Evolutionary conservation across 1,139 yeast genomes (phyloP).

Genomic region (Kodamaea derodonti): DNA sequence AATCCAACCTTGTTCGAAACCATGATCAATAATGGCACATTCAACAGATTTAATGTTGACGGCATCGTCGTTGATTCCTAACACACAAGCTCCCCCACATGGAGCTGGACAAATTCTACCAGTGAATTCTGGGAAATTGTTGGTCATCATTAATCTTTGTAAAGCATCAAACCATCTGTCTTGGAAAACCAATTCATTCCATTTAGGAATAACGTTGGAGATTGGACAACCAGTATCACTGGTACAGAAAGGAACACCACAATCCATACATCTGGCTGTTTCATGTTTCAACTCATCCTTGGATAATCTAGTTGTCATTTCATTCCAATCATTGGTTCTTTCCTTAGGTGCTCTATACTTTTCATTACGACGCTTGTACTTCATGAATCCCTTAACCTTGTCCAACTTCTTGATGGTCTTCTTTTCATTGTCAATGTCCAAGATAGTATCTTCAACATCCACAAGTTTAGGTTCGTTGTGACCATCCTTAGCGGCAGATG

Average conservation of each 20-base stretch:
- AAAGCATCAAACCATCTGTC: conserved; percentile 95
- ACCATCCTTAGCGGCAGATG: conserved; percentile 36
- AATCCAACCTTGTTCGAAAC: conserved; percentile 96
- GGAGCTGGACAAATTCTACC: conserved; percentile 99
- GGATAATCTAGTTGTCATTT: conserved; percentile 75
- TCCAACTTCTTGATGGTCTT: conserved; percentile 67
- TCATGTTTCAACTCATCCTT: conserved; percentile 85
- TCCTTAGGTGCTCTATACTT: conserved; percentile 74
- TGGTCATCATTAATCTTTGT: conserved; percentile 89
- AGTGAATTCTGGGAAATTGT: conserved; percentile 97
- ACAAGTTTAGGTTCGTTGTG: conserved; percentile 74
- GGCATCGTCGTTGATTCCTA: conserved; percentile 91
- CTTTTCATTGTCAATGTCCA: conserved; percentile 63
- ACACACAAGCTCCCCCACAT: conserved; percentile 96
- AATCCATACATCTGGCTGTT: conserved; percentile 99
- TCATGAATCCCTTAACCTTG: conserved; percentile 87
- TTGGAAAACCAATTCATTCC: conserved; percentile 94
- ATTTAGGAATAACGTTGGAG: conserved; percentile 94
- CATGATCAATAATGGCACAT: conserved; percentile 94
- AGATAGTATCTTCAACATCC: conserved; percentile 86
- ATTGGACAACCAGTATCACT: conserved; percentile 98
- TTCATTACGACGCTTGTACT: conserved; percentile 86
- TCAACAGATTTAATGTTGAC: conserved; percentile 96
- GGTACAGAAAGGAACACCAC: conserved; percentile 99
- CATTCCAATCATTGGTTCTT: conserved; percentile 90